Conservation (phyloP, 768 basidiomycete species). For the Piloderma croceum region DNA sequence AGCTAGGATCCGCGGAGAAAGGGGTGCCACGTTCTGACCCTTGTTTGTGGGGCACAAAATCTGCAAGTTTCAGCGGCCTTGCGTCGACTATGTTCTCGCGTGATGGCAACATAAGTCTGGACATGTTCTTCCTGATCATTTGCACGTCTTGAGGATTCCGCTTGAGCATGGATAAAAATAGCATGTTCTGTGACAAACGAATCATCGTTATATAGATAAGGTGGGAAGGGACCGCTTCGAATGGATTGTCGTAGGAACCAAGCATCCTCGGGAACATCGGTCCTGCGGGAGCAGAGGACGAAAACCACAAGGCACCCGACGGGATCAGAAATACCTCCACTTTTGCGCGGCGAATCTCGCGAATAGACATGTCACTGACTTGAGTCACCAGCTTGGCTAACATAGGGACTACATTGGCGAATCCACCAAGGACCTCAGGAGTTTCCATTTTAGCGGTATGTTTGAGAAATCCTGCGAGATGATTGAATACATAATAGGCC, state of each 20-base stretch:
- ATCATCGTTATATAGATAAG: slow-evolving; percentile 57
- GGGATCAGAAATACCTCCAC: slow-evolving; percentile 65
- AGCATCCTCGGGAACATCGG: slow-evolving; percentile 57
- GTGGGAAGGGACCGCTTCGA: slow-evolving; percentile 33
- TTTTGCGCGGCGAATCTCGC: slow-evolving; percentile 69
- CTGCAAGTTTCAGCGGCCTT: slow-evolving; percentile 34
- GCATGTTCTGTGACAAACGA: slow-evolving; percentile 64
- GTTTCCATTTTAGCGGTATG: slow-evolving; percentile 37
- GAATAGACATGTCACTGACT: slow-evolving; percentile 66
- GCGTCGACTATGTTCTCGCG: slow-evolving; percentile 25
- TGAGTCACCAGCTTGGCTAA: slow-evolving; percentile 54
- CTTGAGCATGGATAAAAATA: slow-evolving; percentile 60
- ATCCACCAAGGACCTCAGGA: slow-evolving; percentile 42
- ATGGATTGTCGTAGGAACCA: slow-evolving; percentile 29
- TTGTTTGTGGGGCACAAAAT: slow-evolving; percentile 41
- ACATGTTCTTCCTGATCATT: slow-evolving; percentile 58
- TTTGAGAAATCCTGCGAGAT: slow-evolving; percentile 65
- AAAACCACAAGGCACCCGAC: slow-evolving; percentile 67
- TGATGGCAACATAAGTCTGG: slow-evolving; percentile 54
- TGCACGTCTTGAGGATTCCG: slow-evolving; percentile 65
- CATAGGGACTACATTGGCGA: slow-evolving; percentile 51
- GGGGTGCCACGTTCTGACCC: slow-evolving; percentile 2
- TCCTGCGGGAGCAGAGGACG: slow-evolving; percentile 44
- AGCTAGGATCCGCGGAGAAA: slow-evolving; percentile 12
- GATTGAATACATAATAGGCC: slow-evolving; percentile 64